phyloP scores from a whole-genome alignment of 257 asterid genomes.

The Solanum neorickii region DNA sequence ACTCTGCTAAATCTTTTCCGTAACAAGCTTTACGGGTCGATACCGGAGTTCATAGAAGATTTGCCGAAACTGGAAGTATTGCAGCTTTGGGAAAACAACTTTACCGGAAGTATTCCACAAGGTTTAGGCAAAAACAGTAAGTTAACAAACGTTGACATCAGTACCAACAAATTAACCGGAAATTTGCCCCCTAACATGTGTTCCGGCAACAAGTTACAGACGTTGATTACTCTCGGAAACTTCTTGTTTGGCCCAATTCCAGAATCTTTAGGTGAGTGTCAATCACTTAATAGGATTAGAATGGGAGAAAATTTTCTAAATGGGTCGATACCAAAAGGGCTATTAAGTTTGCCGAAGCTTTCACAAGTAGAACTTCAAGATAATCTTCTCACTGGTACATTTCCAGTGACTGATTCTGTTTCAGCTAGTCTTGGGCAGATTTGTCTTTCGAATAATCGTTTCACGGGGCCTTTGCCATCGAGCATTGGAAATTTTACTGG shows the following conservation, averaged over 20 bases:
- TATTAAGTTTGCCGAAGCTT: constrained; percentile 62
- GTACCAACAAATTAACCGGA: constrained; percentile 85
- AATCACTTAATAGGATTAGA: constrained; percentile 60
- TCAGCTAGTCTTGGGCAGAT: constrained; percentile 64
- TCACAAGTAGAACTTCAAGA: constrained; percentile 83
- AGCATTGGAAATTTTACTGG: constrained; percentile 71
- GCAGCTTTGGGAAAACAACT: constrained; percentile 93
- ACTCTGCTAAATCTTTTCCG: constrained; percentile 78
- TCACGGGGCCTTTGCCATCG: constrained; percentile 60
- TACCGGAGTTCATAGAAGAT: constrained; percentile 72
- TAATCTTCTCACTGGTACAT: constrained; percentile 68
- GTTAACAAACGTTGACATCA: constrained; percentile 57
- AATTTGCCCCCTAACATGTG: constrained; percentile 66
- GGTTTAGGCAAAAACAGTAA: constrained; percentile 61
- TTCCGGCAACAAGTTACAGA: constrained; percentile 45
- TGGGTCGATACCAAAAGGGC: constrained; percentile 74
- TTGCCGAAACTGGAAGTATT: constrained; percentile 68
- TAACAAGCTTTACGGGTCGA: constrained; percentile 78
- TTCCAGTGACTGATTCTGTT: constrained; percentile 35
- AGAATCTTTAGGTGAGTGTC: constrained; percentile 63
- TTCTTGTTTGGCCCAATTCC: constrained; percentile 83
- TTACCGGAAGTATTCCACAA: constrained; percentile 82
- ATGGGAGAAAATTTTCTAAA: constrained; percentile 88
- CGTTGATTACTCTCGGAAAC: constrained; percentile 69
- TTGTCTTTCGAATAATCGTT: constrained; percentile 73